Evolutionary conservation across 768 basidiomycete species (phyloP), one percentile per base, ranked within the genome.

Genomic region (Russula olivacea): DNA sequence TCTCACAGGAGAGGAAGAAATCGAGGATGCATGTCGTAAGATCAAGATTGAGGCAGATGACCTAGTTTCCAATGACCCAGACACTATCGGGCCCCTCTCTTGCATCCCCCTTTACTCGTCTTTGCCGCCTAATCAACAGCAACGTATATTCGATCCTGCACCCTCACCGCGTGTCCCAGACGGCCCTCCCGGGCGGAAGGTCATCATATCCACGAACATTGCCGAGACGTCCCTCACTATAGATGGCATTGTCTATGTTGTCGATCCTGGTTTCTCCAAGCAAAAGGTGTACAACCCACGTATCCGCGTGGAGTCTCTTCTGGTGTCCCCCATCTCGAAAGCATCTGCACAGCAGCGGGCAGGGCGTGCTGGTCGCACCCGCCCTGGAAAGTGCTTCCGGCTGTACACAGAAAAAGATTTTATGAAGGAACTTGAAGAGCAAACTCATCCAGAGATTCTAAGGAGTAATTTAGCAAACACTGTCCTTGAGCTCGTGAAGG

Each of bases 201-300:
- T 98, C 49, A 90, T 99, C 36, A 79, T 99, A 0, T 92, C 94
- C 10, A 99, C 96, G 32, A 99, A 98, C 72, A 93, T 98, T 61
- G 97, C 97, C 3, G 96, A 99, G 75, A 98, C 96, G 2, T 96
- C 93, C 2, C 76, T 98, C 48, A 99, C 96, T 3, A 98, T 99
- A 61, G 96, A 99, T 68, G 96, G 96, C 23, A 98, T 99, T 69
- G 95, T 99, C n/a, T 99, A 98, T 69, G 96, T 98, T 61, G 94
- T 98, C 51, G 96, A 98, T 71, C 93, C 95, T 0, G 95, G 94
- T 1, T 97, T 98, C 77, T 94, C 90, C 38, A 96, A 99, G 75
- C 96, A 98, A 75, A 98, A 96, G 72, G 89, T 98, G 54, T 99
- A 98, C 78, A 98, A 98, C 73, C 97, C 96, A 0, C 83, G 96